Percentiles rank a stretch among this genome's conserved stretches.
phyloP scores from a whole-genome alignment of 2,329 filamentous ascomycete genomes.

The Ophiostoma australiae region DNA sequence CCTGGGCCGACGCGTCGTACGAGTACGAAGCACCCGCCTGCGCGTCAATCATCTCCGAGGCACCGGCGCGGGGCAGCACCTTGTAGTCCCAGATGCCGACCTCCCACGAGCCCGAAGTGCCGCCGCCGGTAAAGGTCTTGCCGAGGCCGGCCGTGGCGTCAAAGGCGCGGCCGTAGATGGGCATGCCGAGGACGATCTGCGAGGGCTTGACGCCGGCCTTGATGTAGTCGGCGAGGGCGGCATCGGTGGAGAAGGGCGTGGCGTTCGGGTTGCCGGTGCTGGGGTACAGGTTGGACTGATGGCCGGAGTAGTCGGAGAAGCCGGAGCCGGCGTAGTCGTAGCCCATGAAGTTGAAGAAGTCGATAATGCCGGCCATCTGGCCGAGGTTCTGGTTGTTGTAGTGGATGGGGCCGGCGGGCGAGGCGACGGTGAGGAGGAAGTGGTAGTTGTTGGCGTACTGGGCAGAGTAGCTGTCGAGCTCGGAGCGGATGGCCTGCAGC shows the following conservation, averaged over 20 bases:
- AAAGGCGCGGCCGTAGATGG: constrained; percentile 73
- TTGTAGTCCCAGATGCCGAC: constrained; percentile 77
- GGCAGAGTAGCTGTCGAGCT: constrained; percentile 47
- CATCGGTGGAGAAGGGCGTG: constrained; percentile 66
- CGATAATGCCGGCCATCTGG: constrained; percentile 45
- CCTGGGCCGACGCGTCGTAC: constrained; percentile 56
- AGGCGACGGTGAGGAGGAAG: constrained; percentile 51
- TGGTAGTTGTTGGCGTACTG: constrained; percentile 44
- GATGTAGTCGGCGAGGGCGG: constrained; percentile 62
- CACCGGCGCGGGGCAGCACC: constrained; percentile 59
- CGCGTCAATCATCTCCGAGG: constrained; percentile 53
- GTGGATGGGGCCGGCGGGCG: constrained; percentile 45
- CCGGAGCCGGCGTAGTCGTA: constrained; percentile 70
- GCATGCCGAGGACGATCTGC: constrained; percentile 74
- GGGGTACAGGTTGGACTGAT: constrained; percentile 66
- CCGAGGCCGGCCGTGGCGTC: constrained; percentile 61
- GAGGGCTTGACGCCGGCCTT: constrained; percentile 53
- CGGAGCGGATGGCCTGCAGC: constrained; percentile 41
- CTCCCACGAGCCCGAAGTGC: constrained; percentile 62
- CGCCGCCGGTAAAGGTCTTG: constrained; percentile 57
- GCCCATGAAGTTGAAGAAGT: constrained; percentile 61
- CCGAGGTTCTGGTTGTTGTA: constrained; percentile 45
- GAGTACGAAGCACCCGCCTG: constrained; percentile 62
- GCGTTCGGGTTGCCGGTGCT: constrained; percentile 48
- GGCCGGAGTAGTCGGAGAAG: constrained; percentile 53